Conservation (phyloP, 805 yeast species). For the Ogataea siamensis region DNA sequence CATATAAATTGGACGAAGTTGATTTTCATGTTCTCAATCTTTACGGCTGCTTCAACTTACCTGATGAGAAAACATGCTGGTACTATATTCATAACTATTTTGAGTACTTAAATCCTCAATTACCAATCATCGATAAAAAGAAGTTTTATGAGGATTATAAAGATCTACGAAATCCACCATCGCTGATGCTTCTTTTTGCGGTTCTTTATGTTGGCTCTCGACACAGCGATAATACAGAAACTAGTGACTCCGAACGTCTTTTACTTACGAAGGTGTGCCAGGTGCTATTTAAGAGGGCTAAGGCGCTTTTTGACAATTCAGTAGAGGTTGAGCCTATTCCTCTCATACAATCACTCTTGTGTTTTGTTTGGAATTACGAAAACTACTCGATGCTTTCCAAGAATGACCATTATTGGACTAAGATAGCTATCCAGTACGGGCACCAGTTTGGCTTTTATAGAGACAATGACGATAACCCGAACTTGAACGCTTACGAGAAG, state of each 20-base stretch:
- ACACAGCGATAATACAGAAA: slow-evolving; percentile 50
- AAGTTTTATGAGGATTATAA: slow-evolving; percentile 58
- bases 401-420: slow-evolving; percentile 72
- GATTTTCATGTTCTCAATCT: slow-evolving; percentile 63
- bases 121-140: slow-evolving; percentile 66
- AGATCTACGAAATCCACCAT: slow-evolving; percentile 58
- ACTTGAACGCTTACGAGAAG: slow-evolving; percentile 22
- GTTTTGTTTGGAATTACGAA: slow-evolving; percentile 27
- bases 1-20: slow-evolving; percentile 31
- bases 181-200: slow-evolving; percentile 59
- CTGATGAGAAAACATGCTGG: slow-evolving; percentile 60
- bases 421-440: slow-evolving; percentile 67
- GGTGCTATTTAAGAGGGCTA: slow-evolving; percentile 42
- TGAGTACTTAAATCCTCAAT: slow-evolving; percentile 57
- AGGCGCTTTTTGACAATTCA: slow-evolving; percentile 65
- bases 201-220: slow-evolving; percentile 68
- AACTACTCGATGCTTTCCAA: slow-evolving; percentile 39
- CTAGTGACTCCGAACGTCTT: slow-evolving; percentile 47
- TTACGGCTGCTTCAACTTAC: slow-evolving; percentile 70
- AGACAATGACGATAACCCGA: slow-evolving; percentile 24
- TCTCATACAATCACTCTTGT: slow-evolving; percentile 54
- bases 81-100: slow-evolving; percentile 63
- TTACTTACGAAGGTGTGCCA: slow-evolving; percentile 41
- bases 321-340: slow-evolving; percentile 66
- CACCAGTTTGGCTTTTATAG: slow-evolving; percentile 77